Percentiles rank a stretch among this genome's conserved stretches.
These are phyloP conservation scores for Berberis vulgaris DNA, from an alignment of 164 flowering plant species.

Conservation along the genomic window DNA sequence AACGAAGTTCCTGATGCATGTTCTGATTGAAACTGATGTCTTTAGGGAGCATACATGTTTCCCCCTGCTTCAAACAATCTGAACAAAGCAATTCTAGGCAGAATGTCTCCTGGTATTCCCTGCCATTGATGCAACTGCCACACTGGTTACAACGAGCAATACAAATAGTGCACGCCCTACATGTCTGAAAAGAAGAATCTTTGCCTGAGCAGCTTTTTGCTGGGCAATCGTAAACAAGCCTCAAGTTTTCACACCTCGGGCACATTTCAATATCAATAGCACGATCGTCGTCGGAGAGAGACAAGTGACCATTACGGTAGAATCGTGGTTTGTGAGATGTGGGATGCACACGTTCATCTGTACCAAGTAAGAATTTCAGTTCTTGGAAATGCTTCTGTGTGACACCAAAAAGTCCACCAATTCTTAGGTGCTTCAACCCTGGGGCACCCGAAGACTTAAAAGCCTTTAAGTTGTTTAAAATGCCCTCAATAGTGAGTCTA, in stretches of 20 bases:
- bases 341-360: constrained; percentile 13
- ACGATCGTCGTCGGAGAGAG: constrained; percentile 55
- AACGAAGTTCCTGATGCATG: too few relatives aligned
- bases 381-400: constrained; percentile 58
- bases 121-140: constrained; percentile 62
- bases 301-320: constrained; percentile 25
- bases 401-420: constrained; percentile 69
- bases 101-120: constrained; percentile 73
- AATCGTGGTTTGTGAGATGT: constrained; percentile 43
- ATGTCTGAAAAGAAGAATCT: constrained; percentile 25
- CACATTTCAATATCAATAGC: constrained; percentile 74
- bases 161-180: constrained; percentile 79
- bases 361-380: constrained; percentile 42
- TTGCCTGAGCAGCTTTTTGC: constrained; percentile 54
- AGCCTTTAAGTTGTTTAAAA: constrained; percentile 42
- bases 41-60: too few relatives aligned
- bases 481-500: constrained; percentile 55
- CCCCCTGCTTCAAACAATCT: constrained; percentile 36
- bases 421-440: constrained; percentile 52
- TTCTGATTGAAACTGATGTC: too few relatives aligned
- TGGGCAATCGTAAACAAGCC: constrained; percentile 86
- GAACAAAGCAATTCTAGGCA: constrained; percentile 61
- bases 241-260: constrained; percentile 62
- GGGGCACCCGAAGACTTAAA: constrained; percentile 30
- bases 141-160: constrained; percentile 63